Conservation (phyloP, 176 grass and related monocot genomes). For the Oryza longistaminata region DNA sequence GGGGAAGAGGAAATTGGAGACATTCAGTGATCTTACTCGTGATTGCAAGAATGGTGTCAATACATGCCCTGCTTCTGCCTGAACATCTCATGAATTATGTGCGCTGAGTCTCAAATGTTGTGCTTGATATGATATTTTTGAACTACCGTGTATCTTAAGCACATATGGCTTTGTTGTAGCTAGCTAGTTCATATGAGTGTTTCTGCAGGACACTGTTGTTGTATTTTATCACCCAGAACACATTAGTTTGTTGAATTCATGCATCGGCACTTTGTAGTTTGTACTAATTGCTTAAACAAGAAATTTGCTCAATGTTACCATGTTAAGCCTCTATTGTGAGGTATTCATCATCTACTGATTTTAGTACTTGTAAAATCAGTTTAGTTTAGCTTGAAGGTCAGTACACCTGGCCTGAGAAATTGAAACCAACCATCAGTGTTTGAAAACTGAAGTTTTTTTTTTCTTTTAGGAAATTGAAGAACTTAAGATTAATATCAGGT, state of each 20-base stretch:
- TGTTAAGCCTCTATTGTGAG: not conserved
- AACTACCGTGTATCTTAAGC: conserved; percentile 18
- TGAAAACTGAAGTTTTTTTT: not conserved
- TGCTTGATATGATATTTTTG: conserved; percentile 26
- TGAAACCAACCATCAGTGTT: not conserved
- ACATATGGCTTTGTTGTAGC: conserved; percentile 29
- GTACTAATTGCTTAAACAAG: conserved; percentile 14
- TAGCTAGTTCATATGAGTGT: conserved; percentile 14
- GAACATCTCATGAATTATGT: conserved; percentile 32
- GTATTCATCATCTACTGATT: not conserved
- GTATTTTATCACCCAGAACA: conserved; percentile 19
- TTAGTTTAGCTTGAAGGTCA: not conserved
- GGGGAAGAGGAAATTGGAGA: conserved; percentile 85
- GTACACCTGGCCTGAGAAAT: not conserved
- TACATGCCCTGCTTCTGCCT: conserved; percentile 59
- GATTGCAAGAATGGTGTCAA: conserved; percentile 91
- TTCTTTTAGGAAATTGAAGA: not conserved
- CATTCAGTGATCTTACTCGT: conserved; percentile 82
- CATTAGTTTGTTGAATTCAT: conserved; percentile 39
- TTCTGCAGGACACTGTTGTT: conserved; percentile 18
- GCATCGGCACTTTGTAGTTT: conserved; percentile 32
- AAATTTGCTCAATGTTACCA: not conserved
- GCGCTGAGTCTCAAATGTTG: conserved; percentile 3
- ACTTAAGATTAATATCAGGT: not conserved
- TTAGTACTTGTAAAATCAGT: not conserved